Evolutionary conservation across 2,329 filamentous ascomycete genomes (phyloP), one percentile per base, ranked within the genome.

Genomic region (Ascochyta pisi): DNA sequence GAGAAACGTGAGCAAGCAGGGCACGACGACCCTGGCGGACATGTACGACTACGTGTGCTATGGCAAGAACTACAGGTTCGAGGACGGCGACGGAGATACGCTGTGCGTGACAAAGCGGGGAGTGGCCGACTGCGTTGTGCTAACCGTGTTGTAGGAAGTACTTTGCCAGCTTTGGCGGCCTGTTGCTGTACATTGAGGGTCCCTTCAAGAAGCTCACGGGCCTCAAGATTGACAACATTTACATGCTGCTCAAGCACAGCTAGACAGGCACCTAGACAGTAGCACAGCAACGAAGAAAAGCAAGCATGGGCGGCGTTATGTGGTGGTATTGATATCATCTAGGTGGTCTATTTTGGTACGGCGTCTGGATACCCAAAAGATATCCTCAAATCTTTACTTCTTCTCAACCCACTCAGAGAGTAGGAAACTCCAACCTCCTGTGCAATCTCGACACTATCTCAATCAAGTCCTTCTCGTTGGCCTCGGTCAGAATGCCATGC

Each of bases 181-280:
- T 99, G 62, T 79, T 99, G 69, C 88, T 98, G 79, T 92, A 89
- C 68, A 84, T 99, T 52, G 90, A 96, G 70, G 95, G 96, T 6
- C 95, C 95, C 2, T 95, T 96, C 77, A 96, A 95, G 83, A 97
- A 96, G 82, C 86, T 99, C 61, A 96, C 90, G 31, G 90, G 92
- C 26, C 79, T 99, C 71, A 87, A 92, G 68, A 94, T 97, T 70
- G 95, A 99, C 76, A 89, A 96, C 73, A 87, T 96, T 62, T 99
- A 99, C 75, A 84, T 99, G 58, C 84, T 98, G 58, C 82, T 96
- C 67, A 99, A 97, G 86, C 96, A 96, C 87, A 94, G 75, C 57
- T 66, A 62, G 49, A 29, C 35, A 26, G 22, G 34, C 26, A 24
- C n/a, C n/a, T 22, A 33, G 31, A 40, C 16, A 24, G 15, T 38